Evolutionary conservation across 805 yeast genomes (phyloP), one percentile per base, ranked within the genome.

Genomic region (Cyberlindnera japonica): DNA sequence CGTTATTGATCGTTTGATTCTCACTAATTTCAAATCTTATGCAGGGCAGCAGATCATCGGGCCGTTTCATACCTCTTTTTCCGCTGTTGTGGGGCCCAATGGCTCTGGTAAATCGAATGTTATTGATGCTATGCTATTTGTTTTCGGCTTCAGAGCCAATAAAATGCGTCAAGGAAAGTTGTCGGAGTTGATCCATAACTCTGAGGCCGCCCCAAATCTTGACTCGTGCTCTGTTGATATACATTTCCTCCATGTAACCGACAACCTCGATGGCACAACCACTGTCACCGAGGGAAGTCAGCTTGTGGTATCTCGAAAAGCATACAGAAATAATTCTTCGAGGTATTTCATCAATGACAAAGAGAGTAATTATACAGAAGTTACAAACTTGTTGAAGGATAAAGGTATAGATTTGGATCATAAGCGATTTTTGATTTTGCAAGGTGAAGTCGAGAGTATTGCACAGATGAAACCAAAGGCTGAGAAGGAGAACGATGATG

Each of bases 381-480:
- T 93, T 0, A 86, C 96, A 0, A 65, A 67, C 1, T 65, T 86
- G 24, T 68, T 93, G 36, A 81, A 79, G 49, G 80, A 74, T 14
- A 79, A 88, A 57, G 99, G 98, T 5, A 84, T 93, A 43, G 99
- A 93, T 62, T 70, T 93, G 47, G 95, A 90, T 51, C 99, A 93
- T 62, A 93, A 93, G 58, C 72, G 99, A 52, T 93, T 93, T 54
- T 71, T 93, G 52, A 95, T 93, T 57, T 68, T 93, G 33, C 99
- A 93, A 64, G 99, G 99, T 59, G 99, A 93, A 60, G 99, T 93
- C 31, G 99, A 93, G 65, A 83, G 90, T 49, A 93, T 93, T 56
- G 97, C 99, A 0, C 97, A 93, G 60, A 95, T 93, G 99, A 91
- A 91, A 58, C 85, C 99, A 10, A 93, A 91, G 57, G 98, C 97